A percentile compares a stretch with the other conserved stretches of the same genome.
phyloP scores from a whole-genome alignment of 257 asterid species.

The Eucommia ulmoides region DNA sequence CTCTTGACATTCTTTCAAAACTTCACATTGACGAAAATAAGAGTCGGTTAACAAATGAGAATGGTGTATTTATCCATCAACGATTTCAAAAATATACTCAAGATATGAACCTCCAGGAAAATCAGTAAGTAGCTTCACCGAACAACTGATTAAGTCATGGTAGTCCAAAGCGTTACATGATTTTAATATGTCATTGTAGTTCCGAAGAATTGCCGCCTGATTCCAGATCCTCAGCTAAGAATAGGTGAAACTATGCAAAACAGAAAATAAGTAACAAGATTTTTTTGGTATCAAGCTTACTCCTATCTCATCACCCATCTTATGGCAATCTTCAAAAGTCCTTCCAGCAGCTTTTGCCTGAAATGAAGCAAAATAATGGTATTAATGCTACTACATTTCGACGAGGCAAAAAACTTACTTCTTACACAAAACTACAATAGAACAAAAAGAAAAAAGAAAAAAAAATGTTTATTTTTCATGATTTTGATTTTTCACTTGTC shows the following conservation, averaged over 20 bases:
- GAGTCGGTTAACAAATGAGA: conserved; percentile 9
- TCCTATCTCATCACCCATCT: conserved; percentile 55
- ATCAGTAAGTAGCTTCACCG: conserved; percentile 67
- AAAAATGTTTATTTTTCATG: too few relatives aligned
- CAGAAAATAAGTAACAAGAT: conserved; percentile 4
- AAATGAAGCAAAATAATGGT: conserved; percentile 9
- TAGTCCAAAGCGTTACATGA: conserved; percentile 94
- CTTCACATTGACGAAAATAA: conserved; percentile 32
- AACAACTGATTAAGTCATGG: conserved; percentile 82
- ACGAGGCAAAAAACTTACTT: conserved; percentile 14
- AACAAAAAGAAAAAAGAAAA: neutral
- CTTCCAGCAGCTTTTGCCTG: conserved; percentile 96
- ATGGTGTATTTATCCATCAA: conserved; percentile 5
- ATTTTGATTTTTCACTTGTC: too few relatives aligned
- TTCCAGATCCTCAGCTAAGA: conserved; percentile 18
- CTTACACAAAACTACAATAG: conserved; percentile 1
- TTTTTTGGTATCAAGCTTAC: conserved; percentile 35
- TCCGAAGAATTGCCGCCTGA: conserved; percentile 77
- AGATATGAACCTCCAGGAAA: conserved; percentile 77
- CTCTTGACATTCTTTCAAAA: conserved; percentile 57
- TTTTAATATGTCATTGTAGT: conserved; percentile 56
- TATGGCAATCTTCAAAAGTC: conserved; percentile 54
- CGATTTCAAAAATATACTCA: conserved; percentile 6
- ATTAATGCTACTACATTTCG: conserved; percentile 8
- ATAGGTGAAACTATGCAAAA: conserved; percentile 15